Percentiles rank a stretch among this genome's conserved stretches.
These are phyloP conservation scores for Dothidotthia symphoricarpi DNA, from an alignment of 2,329 filamentous ascomycete species.

Conservation along the genomic window DNA sequence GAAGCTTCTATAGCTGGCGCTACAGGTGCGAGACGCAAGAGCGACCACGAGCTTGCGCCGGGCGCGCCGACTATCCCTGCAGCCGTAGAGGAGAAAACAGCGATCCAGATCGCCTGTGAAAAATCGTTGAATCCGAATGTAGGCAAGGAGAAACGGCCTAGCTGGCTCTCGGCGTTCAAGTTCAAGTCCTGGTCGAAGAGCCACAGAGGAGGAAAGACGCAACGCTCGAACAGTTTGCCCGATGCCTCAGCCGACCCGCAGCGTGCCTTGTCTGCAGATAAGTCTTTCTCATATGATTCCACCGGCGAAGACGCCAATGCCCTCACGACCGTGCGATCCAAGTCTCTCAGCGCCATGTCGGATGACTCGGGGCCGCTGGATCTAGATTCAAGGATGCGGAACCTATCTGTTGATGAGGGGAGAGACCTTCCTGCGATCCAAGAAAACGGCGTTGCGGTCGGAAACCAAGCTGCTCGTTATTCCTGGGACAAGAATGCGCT, in stretches of 20 bases:
- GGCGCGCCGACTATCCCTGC: background rate
- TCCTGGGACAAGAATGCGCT: slow-evolving; percentile 22
- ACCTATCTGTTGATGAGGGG: slow-evolving; percentile 13
- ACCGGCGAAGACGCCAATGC: slow-evolving; percentile 13
- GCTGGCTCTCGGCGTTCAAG: slow-evolving; percentile 33
- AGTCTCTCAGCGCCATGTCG: slow-evolving; percentile 35
- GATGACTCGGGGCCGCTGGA: slow-evolving; percentile 21
- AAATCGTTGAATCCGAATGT: slow-evolving; percentile 16
- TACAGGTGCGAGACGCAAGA: slow-evolving; percentile 22
- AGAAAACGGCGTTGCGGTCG: slow-evolving; percentile 11
- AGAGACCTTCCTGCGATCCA: slow-evolving; percentile 8
- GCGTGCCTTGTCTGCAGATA: slow-evolving; percentile 27
- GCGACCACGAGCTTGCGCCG: slow-evolving; percentile 16
- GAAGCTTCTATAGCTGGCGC: background rate
- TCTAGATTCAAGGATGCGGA: slow-evolving; percentile 26
- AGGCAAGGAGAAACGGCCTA: slow-evolving; percentile 28
- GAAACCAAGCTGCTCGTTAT: slow-evolving; percentile 5
- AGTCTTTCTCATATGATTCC: no score
- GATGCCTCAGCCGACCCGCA: slow-evolving; percentile 18
- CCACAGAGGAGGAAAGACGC: slow-evolving; percentile 18
- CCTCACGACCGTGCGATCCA: slow-evolving; percentile 33
- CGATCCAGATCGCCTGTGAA: slow-evolving; percentile 24
- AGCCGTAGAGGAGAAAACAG: slow-evolving; percentile 14
- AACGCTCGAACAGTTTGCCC: slow-evolving; percentile 23
- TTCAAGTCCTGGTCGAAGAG: slow-evolving; percentile 31